Base-by-base conservation (phyloP, 495 filamentous ascomycete species). In the Gamarada debralockiae region DNA sequence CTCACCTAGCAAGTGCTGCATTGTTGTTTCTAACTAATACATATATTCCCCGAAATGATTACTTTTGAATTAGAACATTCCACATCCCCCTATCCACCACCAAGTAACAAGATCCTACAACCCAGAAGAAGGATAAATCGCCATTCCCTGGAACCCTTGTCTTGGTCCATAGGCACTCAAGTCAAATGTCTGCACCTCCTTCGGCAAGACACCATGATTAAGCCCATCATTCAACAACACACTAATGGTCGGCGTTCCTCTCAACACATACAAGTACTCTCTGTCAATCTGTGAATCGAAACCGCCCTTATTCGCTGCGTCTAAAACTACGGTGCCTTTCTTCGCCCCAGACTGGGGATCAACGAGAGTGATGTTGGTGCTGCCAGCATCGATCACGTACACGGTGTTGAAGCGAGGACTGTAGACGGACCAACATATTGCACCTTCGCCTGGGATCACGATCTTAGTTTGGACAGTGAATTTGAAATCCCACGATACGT, bases 391-490 rank as follows among this genome's bases (percentile, higher is more conserved):
- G 3, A 67, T 43, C 8, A 65, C 14, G 45, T 43, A 65, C 3
- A 60, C 50, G 5, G 40, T 41, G 25, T 58, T 47, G 27, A 62
- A 63, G 14, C 56, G 52, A 10, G 39, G 36, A 0, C 50, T 52
- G 47, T 60, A 65, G 12, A 39, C 47, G 4, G 51, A 50, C 66
- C 66, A 69, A 42, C 65, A 69, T 20, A 45, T 61, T 0, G 65
- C 65, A 0, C 2, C 27, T 44, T 69, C 34, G 29, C 49, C 53
- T 3, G 58, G 27, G 17, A 69, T 37, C 5, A 44, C 40, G 12
- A 69, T 39, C 18, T 48, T 58, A 25, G 55, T 53, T 10, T 50
- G 37, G 10, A 64, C 46, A 9, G 49, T 49, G 33, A 59, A 55
- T 15, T 42, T 12, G 21, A 49, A 44, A 14, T n/a, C 38, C 14